These are phyloP conservation scores for Tricholoma sp. DNA, from an alignment of 768 basidiomycete genomes.

Conservation along the genomic window DNA sequence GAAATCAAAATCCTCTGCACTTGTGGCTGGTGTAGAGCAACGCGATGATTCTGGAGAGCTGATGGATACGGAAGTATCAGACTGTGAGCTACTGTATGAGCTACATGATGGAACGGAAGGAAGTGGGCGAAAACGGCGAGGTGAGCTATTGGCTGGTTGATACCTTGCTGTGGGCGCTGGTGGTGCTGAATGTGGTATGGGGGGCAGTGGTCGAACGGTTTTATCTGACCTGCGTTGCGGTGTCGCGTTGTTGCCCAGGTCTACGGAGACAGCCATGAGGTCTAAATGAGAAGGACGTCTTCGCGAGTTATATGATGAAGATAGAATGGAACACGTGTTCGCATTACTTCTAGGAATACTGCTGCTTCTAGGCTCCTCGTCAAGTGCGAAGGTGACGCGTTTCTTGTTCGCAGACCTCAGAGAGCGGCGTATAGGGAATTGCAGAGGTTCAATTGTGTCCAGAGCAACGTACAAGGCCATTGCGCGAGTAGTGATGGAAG, in stretches of 20 bases:
- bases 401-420: not conserved
- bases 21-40: not conserved
- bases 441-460: not conserved
- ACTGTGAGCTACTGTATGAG: not conserved
- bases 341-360: not conserved
- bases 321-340: not conserved
- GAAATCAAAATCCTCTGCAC: not conserved
- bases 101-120: constrained; percentile 8
- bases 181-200: constrained; percentile 7
- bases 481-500: not conserved
- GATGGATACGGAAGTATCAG: not conserved
- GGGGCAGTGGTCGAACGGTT: constrained; percentile 12
- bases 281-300: not conserved
- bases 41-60: not conserved
- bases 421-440: not conserved
- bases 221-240: not conserved
- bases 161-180: not conserved
- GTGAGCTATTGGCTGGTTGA: not conserved
- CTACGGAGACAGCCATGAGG: not conserved
- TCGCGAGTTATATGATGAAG: not conserved
- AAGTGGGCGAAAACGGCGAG: constrained; percentile 7
- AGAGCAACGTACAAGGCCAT: not conserved
- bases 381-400: not conserved
- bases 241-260: not conserved
- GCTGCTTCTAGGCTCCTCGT: not conserved